Evolutionary conservation across 2,329 filamentous ascomycete species (phyloP), one percentile per base, ranked within the genome.

Genomic region (Grosmannia serpens): DNA sequence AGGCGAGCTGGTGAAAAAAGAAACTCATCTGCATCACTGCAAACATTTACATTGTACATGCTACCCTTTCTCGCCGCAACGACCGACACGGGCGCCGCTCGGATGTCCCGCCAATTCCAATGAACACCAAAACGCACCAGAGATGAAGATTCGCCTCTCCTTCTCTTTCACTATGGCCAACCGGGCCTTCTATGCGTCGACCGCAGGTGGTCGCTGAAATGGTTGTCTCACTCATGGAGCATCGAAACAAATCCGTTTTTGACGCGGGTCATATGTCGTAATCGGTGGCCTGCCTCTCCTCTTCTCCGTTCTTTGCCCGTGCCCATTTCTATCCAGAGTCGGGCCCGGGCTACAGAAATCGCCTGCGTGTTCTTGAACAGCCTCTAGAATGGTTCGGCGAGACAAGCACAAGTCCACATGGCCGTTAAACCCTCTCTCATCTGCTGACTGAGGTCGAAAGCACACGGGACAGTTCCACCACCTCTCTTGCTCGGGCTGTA

Each of bases 401-500:
- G 91, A 96, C 1, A 99, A 79, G 69, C 94, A 99, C 10, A 88
- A 81, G 69, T 99, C 94, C 56, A 99, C 91, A 67, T 99, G 94
- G 59, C 87, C 83, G 64, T 99, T 99, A 72, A 97, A 95, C 0
- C 74, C 75, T 52, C 78, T 79, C 68, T 96, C 90, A 55, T 92
- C 80, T 0, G 90, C 82, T 0, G 76, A 67, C 67, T 96, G 91
- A 0, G 89, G 85, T 20, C 86, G 77, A n/a, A 75, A 73, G 70
- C 94, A 99, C 51, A 97, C 88, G 0, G 94, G 94, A 70, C 94
- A 99, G 44, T 86, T 80, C 91, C 91, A 97, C 70, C 76, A 78
- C 53, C 6, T 29, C 20, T 83, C 75, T 26, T 53, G 31, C 6
- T 53, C 52, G 20, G 22, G n/a, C n/a, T 54, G 13, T 5, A 4